Evolutionary conservation across 78 protist species (phyloP), one percentile per base, ranked within the genome.

Genomic region (Bigelowiella natans): DNA sequence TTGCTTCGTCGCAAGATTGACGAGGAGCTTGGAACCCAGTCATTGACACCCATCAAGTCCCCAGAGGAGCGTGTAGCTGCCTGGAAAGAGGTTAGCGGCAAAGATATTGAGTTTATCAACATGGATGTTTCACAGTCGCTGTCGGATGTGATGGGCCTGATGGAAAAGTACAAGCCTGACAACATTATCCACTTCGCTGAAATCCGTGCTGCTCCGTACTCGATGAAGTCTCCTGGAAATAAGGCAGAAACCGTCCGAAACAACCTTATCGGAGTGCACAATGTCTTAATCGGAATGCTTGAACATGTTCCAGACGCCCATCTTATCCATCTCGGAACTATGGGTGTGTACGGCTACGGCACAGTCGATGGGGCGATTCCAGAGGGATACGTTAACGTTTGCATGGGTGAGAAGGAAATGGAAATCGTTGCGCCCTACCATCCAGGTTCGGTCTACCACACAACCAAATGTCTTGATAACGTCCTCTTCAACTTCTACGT

Each of bases 161-260:
- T 91, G 39, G 40, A 37, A 87, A 31, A 39, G 90, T 88, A 91
- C 82, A 39, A 85, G 38, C 93, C 93, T 2, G 93, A 91, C 51
- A 83, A 88, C 18, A 73, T 91, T n/a, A 63, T 91, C 38, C 93
- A 91, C 89, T 91, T 91, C 30, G 93, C 93, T 1, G 93, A 91
- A 90, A 88, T 86, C 88, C 89, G 93, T n/a, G 93, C 93, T 0
- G 93, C 93, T 37, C 93, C 93, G 2, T 91, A 91, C 82, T 91
- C 93, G 36, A 7, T 30, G 90, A 91, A 91, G 87, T 39, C 2
- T 18, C 28, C 82, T 0, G 84, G 31, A 39, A 51, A 39, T 29
- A 91, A 91, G 93, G 86, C 90, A 38, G 85, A 91, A 88, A 91
- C 93, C 11, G 86, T 91, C 40, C 73, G 86, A 82, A 91, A 91